Evolutionary conservation across 2,329 filamentous ascomycete species (phyloP), one percentile per base, ranked within the genome.

Genomic region (Aspergillus sp.): DNA sequence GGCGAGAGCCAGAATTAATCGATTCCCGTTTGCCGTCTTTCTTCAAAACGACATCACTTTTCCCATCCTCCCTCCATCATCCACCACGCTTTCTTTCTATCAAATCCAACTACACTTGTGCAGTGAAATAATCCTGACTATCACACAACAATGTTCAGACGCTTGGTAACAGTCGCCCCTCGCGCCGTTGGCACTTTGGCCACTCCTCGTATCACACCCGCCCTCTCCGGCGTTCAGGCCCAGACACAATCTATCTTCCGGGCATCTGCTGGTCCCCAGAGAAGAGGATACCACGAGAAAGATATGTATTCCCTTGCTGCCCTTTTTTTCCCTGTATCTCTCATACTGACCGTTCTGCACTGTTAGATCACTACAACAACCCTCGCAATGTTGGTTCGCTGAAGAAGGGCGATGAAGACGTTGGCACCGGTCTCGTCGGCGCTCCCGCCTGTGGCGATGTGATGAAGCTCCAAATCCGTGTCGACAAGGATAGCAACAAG

Each of bases 361-460:
- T 87, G 53, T 77, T 94, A 53, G 88, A 94, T 67, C 88, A 91
- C 71, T 91, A 91, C 73, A 86, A 80, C 67, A 78, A 79, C 57
- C 86, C 86, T 27, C 81, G 86, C 52, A 90, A 90, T 72, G 86
- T 89, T 47, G 86, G 86, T 27, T 85, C 81, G 46, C 85, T 90
- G 81, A 70, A 77, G 67, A 94, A 94, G 76, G 80, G 80, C 50
- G 88, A 93, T 54, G 67, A 71, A 44, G 86, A 93, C 52, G 90
- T 96, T 49, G 90, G 90, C 54, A 95, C 90, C 12, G 90, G 90
- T 35, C 85, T 96, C 42, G 90, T 96, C 53, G 83, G 88, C 56
- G 88, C 89, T n/a, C 89, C 89, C 39, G 89, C 89, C 29, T 91
- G 88, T 64, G 89, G 89, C 69, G 89, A 95, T 67, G 89, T 95